Conservation (phyloP, 192 early-diverging fungal species). For the Coemansia sp. region DNA sequence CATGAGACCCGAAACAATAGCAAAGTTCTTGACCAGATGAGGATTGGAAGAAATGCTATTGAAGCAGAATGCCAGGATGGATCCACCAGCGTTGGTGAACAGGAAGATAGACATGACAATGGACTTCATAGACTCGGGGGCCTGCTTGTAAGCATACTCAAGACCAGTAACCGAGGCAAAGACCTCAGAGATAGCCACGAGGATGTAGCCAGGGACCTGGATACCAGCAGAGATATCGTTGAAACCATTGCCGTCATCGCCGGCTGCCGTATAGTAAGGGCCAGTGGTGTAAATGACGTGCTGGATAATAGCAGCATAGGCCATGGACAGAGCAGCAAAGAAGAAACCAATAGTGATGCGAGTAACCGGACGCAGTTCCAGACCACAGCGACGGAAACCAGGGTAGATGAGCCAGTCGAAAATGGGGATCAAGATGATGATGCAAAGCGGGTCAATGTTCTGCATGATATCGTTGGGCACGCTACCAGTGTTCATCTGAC, state of each 20-base stretch:
- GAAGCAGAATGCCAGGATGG: constrained; percentile 58
- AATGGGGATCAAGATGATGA: constrained; percentile 57
- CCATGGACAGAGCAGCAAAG: constrained; percentile 54
- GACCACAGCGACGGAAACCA: constrained; percentile 50
- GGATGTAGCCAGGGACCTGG: constrained; percentile 56
- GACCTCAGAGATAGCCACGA: constrained; percentile 58
- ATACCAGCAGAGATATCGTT: constrained; percentile 56
- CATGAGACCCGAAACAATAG: constrained; percentile 52
- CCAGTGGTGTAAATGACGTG: constrained; percentile 55
- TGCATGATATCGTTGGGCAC: constrained; percentile 64
- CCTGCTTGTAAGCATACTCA: constrained; percentile 62
- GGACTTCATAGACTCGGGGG: constrained; percentile 60
- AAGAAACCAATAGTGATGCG: constrained; percentile 60
- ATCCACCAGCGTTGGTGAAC: constrained; percentile 56
- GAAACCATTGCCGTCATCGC: constrained; percentile 36
- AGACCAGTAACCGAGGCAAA: constrained; percentile 64
- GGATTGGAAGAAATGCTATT: constrained; percentile 54
- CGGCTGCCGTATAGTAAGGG: constrained; percentile 42
- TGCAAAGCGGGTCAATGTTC: constrained; percentile 56
- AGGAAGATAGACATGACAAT: constrained; percentile 60
- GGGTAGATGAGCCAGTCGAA: constrained; percentile 57
- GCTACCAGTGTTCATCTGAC: constrained; percentile 55
- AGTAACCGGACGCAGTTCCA: constrained; percentile 54
- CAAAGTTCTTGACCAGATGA: constrained; percentile 62
- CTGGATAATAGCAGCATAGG: constrained; percentile 58